Percentiles rank a stretch among this genome's conserved stretches.
These are phyloP conservation scores for Linnemannia schmuckeri DNA, from an alignment of 192 early-diverging fungal species.

Conservation along the genomic window DNA sequence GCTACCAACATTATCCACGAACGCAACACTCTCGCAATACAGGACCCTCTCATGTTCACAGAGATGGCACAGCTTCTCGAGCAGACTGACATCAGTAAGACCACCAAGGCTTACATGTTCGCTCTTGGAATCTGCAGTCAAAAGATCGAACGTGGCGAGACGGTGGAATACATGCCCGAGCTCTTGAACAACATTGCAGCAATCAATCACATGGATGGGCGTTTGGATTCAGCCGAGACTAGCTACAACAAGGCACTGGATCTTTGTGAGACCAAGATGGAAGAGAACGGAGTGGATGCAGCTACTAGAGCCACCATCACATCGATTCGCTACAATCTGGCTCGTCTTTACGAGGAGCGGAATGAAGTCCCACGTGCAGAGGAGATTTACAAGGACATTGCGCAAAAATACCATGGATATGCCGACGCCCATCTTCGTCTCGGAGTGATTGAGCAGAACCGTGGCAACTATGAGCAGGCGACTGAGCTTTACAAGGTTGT, in stretches of 20 bases:
- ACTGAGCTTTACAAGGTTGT: conserved; percentile 74
- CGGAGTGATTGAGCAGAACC: conserved; percentile 73
- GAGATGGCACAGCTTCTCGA: conserved; percentile 78
- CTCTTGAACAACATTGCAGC: conserved; percentile 93
- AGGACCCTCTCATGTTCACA: conserved; percentile 70
- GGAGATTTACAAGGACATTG: conserved; percentile 73
- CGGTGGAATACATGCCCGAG: conserved; percentile 64
- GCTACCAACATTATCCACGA: conserved; percentile 69
- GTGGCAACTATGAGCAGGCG: conserved; percentile 68
- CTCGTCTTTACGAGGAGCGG: conserved; percentile 74
- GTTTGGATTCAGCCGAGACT: conserved; percentile 53
- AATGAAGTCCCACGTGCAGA: conserved; percentile 70
- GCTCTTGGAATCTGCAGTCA: conserved; percentile 55
- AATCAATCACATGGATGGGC: conserved; percentile 71
- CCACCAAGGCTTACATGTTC: conserved; percentile 60
- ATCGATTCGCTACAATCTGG: conserved; percentile 84
- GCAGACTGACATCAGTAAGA: conserved; percentile 62
- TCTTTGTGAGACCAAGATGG: conserved; percentile 36
- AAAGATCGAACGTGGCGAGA: conserved; percentile 43
- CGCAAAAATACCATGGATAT: conserved; percentile 77
- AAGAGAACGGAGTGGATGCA: conserved; percentile 44
- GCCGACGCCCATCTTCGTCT: conserved; percentile 84
- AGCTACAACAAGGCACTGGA: conserved; percentile 64
- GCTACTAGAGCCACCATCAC: conserved; percentile 56
- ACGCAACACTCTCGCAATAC: conserved; percentile 58